Base-by-base conservation (phyloP, 306 rosid genomes). In the Carpinus fangiana region DNA sequence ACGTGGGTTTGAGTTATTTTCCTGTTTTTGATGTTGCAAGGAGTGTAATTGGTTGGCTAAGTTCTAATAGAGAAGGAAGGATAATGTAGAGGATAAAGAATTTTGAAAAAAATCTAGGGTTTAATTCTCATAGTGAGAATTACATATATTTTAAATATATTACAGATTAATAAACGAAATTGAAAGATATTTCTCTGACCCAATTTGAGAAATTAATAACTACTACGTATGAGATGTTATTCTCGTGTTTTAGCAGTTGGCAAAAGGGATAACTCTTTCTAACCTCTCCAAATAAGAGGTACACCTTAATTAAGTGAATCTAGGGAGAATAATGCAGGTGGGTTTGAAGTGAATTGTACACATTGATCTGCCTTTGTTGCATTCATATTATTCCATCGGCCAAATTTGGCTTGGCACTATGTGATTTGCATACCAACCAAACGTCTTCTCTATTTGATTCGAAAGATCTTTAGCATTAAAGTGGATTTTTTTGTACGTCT, bases 341-440 rank as follows among this genome's bases (percentile, higher is more conserved):
- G 71, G 48, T 38, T 65, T 65, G 26, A 38, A 20, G 70, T 65
- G 71, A 65, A 65, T 23, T 36, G 46, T 65, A 65, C 50, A 34
- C 71, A 36, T 28, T 62, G 28, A 62, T 65, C 1, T 31, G 45
- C 20, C 45, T 31, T 28, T 12, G 21, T 61, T 23, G 36, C 43
- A 12, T 7, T 11, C 34, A 60, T 31, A 31, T 31, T 31, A 31
- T 31, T 31, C 3, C 34, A 31, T 31, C 2, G 34, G 34, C 34
- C 2, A 31, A 31, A 31, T 31, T 31, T 31, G 34, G 34, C 34
- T 31, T 31, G 34, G 34, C 34, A 31, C 34, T 26, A 12, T 60
- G 26, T 56, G 61, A n/a, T 18, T 56, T 56, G 61, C 61, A 18
- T 18, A 7, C 18, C 9, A 56, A n/a, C 31, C 62, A 56, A 56